phyloP scores from a whole-genome alignment of 2,329 filamentous ascomycete genomes.

The Tympanopsis confertula region DNA sequence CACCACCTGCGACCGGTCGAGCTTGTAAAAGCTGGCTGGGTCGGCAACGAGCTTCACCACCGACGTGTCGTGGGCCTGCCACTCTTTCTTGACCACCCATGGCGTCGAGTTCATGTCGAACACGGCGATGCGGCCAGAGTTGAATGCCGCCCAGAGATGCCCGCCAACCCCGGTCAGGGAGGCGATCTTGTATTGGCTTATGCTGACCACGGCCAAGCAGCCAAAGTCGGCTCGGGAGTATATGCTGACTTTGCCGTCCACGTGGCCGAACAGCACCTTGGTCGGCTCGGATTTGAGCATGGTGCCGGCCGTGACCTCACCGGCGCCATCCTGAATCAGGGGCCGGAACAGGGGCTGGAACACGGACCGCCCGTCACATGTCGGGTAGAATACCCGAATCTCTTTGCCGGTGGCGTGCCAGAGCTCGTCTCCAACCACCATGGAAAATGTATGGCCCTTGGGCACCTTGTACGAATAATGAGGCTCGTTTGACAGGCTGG shows the following conservation, averaged over 20 bases:
- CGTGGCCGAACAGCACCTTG: conserved; percentile 80
- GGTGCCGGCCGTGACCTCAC: conserved; percentile 78
- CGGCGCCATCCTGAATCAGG: conserved; percentile 59
- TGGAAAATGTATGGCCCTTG: conserved; percentile 74
- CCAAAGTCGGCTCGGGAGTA: conserved; percentile 70
- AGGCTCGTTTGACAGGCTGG: conserved; percentile 62
- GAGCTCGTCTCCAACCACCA: conserved; percentile 72
- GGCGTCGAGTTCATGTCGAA: conserved; percentile 77
- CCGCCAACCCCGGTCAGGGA: conserved; percentile 67
- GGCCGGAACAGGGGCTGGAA: conserved; percentile 68
- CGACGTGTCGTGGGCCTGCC: conserved; percentile 79
- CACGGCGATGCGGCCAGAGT: conserved; percentile 84
- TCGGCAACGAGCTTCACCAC: conserved; percentile 71
- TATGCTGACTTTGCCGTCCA: conserved; percentile 88
- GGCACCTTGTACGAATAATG: conserved; percentile 65
- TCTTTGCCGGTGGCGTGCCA: conserved; percentile 86
- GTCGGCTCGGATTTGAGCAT: conserved; percentile 64
- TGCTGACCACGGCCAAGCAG: conserved; percentile 68
- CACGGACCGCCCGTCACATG: conserved; percentile 50
- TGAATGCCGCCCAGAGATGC: conserved; percentile 86
- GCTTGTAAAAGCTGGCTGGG: conserved; percentile 69
- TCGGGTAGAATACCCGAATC: conserved; percentile 72
- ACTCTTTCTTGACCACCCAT: conserved; percentile 88
- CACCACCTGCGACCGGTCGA: conserved; percentile 73
- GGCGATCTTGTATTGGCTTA: conserved; percentile 87